Base-by-base conservation (phyloP, 164 flowering plant genomes). In the Santalum album region DNA sequence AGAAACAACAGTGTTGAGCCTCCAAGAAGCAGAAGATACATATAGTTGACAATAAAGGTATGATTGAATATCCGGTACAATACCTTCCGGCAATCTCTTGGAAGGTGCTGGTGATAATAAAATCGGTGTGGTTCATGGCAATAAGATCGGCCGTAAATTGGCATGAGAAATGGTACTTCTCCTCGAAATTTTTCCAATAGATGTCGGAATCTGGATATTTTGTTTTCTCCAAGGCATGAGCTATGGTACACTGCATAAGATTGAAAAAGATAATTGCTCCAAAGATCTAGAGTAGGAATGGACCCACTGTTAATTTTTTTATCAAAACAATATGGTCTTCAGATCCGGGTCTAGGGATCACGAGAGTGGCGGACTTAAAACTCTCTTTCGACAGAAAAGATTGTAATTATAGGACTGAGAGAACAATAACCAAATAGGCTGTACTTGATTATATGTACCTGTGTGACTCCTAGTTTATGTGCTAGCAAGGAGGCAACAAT, bases 11-110 rank as follows among this genome's bases (percentile, higher is more conserved):
- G 12, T 38, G 3, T 6, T 38, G 2, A 46, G 50, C 14, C 50
- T 11, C 17, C 5, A 10, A 23, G 22, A 23, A 23, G 3, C 3
- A 46, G 22, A 43, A 43, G 5, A n/a, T n/a, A n/a, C 21, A 4
- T 19, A 3, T 16, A 17, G 14, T 43, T 43, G 5, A 12, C 5
- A 43, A 43, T 3, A 3, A 12, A 5, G 14, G 7, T 29, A 29
- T 3, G 34, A 9, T 29, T 9, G 34, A 29, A 4, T 29, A 3
- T 0, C 0, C 42, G 1, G 42, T n/a, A 14, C 42, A 38, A 38
- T 9, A 83, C 90, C 83, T 83, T 72, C 90, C 90, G 0, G 84
- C 86, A 55, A 83, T 83, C 62, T 83, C 90, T 69, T 83, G 90
- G 65, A 44, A 83, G 35, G 90, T 83, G 67, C 90, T 83, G 10